Percentiles rank a stretch among this genome's conserved stretches.
Evolutionary conservation across 805 yeast genomes (phyloP).

Genomic region (Zygotorulaspora chibaensis): DNA sequence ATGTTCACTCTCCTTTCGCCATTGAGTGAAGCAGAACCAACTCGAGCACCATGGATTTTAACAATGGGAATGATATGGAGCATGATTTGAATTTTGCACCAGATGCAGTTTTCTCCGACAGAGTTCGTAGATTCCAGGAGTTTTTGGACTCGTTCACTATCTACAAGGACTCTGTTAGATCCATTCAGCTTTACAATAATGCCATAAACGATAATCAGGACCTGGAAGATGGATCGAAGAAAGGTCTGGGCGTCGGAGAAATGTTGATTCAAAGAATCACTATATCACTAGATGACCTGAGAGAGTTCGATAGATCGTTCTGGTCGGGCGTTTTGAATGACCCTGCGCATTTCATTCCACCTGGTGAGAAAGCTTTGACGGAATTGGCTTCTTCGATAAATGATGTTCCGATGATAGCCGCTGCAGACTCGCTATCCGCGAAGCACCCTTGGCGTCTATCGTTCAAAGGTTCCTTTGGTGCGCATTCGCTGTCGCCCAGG

Average conservation of each 20-base stretch:
- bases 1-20: background rate
- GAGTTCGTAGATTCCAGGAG: slow-evolving; percentile 84
- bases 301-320: slow-evolving; percentile 73
- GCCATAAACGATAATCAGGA: slow-evolving; percentile 29
- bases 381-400: slow-evolving; percentile 71
- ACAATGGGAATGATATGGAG: slow-evolving; percentile 3
- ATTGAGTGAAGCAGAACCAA: background rate
- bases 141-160: slow-evolving; percentile 66
- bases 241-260: slow-evolving; percentile 6
- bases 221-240: slow-evolving; percentile 13
- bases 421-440: slow-evolving; percentile 55
- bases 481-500: slow-evolving; percentile 81
- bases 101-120: slow-evolving; percentile 63
- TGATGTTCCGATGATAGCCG: slow-evolving; percentile 33
- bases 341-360: slow-evolving; percentile 85
- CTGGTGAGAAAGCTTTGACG: slow-evolving; percentile 80
- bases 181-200: slow-evolving; percentile 64
- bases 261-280: slow-evolving; percentile 46
- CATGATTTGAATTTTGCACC: slow-evolving; percentile 23
- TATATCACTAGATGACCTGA: slow-evolving; percentile 79
- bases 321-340: slow-evolving; percentile 70
- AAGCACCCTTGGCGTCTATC: slow-evolving; percentile 50
- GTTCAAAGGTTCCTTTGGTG: slow-evolving; percentile 88
- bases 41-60: slow-evolving; percentile 5
- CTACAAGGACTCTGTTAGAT: slow-evolving; percentile 65